A percentile compares a stretch with the other conserved stretches of the same genome.
phyloP scores from a whole-genome alignment of 768 basidiomycete species.

The Hericium rajendrae region DNA sequence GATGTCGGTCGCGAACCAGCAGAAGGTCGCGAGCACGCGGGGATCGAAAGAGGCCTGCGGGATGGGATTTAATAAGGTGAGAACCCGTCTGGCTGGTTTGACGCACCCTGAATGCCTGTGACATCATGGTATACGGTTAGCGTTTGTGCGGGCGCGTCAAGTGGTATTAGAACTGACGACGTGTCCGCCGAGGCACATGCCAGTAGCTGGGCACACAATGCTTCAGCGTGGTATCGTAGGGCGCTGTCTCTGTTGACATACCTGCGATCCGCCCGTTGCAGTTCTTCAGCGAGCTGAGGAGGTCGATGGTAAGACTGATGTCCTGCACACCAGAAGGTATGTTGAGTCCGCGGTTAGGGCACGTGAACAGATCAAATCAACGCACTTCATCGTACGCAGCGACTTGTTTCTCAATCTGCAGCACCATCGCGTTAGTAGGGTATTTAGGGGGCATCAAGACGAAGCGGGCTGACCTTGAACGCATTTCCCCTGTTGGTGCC shows the following conservation, averaged over 20 bases:
- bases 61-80: not conserved
- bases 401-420: slow-evolving; percentile 78
- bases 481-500: slow-evolving; percentile 89
- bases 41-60: slow-evolving; percentile 78
- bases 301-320: slow-evolving; percentile 64
- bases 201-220: slow-evolving; percentile 49
- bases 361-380: not conserved
- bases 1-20: slow-evolving; percentile 94
- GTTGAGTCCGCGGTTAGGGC: not conserved
- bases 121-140: too few relatives aligned
- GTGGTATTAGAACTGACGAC: slow-evolving; percentile 36
- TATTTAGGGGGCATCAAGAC: not conserved
- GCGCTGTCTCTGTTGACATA: slow-evolving; percentile 20
- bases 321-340: slow-evolving; percentile 40
- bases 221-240: not conserved
- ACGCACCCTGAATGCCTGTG: slow-evolving; percentile 43
- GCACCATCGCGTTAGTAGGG: not conserved
- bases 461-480: slow-evolving; percentile 56
- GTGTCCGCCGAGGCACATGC: slow-evolving; percentile 88
- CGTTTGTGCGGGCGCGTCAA: too few relatives aligned
- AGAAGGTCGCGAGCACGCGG: slow-evolving; percentile 75
- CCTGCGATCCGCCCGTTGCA: slow-evolving; percentile 91
- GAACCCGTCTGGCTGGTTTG: not conserved
- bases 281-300: slow-evolving; percentile 60
- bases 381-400: slow-evolving; percentile 80